phyloP scores from a whole-genome alignment of 2,329 filamentous ascomycete genomes.

The Aureobasidium musti region DNA sequence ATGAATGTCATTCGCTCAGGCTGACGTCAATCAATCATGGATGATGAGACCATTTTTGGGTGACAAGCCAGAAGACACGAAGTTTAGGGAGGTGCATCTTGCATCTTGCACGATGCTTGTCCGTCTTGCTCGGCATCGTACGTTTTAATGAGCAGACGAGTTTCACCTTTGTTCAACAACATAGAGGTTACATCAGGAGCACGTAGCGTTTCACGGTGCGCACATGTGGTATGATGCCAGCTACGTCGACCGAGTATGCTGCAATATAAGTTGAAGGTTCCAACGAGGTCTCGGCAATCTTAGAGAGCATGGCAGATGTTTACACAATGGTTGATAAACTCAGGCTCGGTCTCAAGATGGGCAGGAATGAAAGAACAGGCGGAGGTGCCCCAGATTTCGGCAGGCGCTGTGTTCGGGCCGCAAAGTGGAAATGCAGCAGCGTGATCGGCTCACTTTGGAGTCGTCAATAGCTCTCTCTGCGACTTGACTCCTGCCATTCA shows the following conservation, averaged over 20 bases:
- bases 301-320: background rate
- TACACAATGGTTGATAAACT: background rate
- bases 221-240: too few relatives aligned
- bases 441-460: background rate
- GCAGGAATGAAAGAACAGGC: too few relatives aligned
- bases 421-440: constrained; percentile 9
- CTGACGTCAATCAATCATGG: constrained; percentile 8
- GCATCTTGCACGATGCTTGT: background rate
- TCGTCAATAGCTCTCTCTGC: background rate
- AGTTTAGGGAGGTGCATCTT: background rate
- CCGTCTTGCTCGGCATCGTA: background rate
- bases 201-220: background rate
- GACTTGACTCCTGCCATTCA: background rate
- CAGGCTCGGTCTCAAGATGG: too few relatives aligned
- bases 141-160: background rate
- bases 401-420: constrained; percentile 18
- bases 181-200: too few relatives aligned
- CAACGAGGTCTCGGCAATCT: background rate
- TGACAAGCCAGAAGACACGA: background rate
- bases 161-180: background rate
- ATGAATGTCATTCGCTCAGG: constrained; percentile 14
- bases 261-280: too few relatives aligned
- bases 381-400: constrained; percentile 21
- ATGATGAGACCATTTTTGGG: constrained; percentile 15
- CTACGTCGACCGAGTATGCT: too few relatives aligned